These are phyloP conservation scores for Lathyrus oleraceus DNA, from an alignment of 306 rosid species.

Conservation along the genomic window DNA sequence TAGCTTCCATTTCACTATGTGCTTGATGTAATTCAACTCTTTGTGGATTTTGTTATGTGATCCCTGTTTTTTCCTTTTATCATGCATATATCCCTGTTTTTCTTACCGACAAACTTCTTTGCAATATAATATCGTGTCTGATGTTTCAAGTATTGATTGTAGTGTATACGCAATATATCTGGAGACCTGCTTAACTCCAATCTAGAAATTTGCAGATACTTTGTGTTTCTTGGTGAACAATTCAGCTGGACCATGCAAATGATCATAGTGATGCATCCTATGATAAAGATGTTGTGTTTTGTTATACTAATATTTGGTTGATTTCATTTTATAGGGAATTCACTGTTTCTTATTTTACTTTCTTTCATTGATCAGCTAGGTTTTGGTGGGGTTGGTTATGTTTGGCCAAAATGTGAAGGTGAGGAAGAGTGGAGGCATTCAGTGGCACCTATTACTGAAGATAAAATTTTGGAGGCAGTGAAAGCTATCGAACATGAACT, in stretches of 20 bases:
- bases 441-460: slow-evolving; percentile 87
- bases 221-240: background rate
- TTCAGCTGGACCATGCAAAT: slow-evolving; percentile 9
- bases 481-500: slow-evolving; percentile 63
- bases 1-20: slow-evolving; percentile 5
- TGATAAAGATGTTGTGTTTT: slow-evolving; percentile 1
- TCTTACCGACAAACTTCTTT: background rate
- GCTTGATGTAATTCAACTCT: slow-evolving; percentile 6
- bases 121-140: background rate
- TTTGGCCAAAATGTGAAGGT: slow-evolving; percentile 90
- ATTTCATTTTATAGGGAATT: slow-evolving; percentile 19
- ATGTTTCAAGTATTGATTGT: background rate
- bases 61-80: slow-evolving; percentile 10
- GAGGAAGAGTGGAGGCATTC: slow-evolving; percentile 99
- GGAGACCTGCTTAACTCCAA: slow-evolving; percentile 5
- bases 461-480: slow-evolving; percentile 68
- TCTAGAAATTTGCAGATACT: background rate
- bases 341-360: slow-evolving; percentile 34
- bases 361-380: slow-evolving; percentile 74
- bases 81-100: background rate
- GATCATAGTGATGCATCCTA: background rate
- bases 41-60: slow-evolving; percentile 15
- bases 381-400: slow-evolving; percentile 77
- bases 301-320: slow-evolving; percentile 24
- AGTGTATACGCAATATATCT: background rate